Evolutionary conservation across 1,139 yeast species (phyloP).

Genomic region (Meyerozyma carpophila): DNA sequence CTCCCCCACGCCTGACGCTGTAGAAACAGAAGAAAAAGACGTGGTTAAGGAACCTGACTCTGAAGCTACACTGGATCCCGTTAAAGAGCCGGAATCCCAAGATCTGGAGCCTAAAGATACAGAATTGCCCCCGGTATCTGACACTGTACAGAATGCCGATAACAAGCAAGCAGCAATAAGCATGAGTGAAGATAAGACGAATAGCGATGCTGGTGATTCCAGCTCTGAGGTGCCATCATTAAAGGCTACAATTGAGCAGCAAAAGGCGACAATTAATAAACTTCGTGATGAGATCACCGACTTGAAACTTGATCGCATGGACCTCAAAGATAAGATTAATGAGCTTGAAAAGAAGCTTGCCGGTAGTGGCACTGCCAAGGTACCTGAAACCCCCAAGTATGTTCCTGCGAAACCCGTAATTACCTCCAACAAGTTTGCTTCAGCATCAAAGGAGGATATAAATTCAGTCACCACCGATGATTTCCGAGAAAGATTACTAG

Average conservation of each 20-base stretch:
- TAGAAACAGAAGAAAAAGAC: constrained; percentile 2
- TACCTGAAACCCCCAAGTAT: not conserved
- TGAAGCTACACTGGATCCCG: not conserved
- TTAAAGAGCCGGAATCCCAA: constrained; percentile 2
- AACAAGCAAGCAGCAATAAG: constrained; percentile 1
- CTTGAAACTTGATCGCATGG: constrained; percentile 41
- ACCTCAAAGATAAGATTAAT: constrained; percentile 33
- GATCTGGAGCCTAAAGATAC: constrained; percentile 5
- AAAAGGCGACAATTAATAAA: constrained; percentile 31
- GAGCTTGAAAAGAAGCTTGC: constrained; percentile 21
- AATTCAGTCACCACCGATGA: constrained; percentile 21
- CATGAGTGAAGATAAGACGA: not conserved
- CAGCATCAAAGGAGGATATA: constrained; percentile 24
- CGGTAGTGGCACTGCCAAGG: not conserved
- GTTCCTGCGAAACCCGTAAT: constrained; percentile 30
- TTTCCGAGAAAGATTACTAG: constrained; percentile 38
- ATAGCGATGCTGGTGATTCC: not conserved
- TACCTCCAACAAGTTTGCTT: constrained; percentile 32
- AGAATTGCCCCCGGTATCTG: constrained; percentile 6
- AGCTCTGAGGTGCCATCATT: constrained; percentile 7
- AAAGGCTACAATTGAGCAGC: constrained; percentile 16
- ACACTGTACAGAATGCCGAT: constrained; percentile 2
- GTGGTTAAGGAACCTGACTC: constrained; percentile 3
- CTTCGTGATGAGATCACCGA: constrained; percentile 43
- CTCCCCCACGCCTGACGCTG: constrained; percentile 7